Evolutionary conservation across 225 moss, liverwort and hornwort genomes (phyloP), one percentile per base, ranked within the genome.

Genomic region (Physcomitrellopsis africana): DNA sequence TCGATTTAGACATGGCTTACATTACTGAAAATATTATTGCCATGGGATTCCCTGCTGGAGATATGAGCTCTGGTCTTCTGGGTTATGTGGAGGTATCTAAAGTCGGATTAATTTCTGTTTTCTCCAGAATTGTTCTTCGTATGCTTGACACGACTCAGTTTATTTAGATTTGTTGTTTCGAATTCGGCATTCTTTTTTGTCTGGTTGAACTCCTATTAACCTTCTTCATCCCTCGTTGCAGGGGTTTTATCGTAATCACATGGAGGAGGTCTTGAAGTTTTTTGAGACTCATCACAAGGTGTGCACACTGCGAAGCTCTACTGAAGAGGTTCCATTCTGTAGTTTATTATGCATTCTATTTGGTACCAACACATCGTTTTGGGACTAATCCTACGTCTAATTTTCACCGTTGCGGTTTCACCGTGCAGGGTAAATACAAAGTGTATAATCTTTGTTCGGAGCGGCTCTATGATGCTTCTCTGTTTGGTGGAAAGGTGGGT

Each of bases 391-490:
- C 74, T 11, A 24, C 63, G 12, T 55, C 37, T 7, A 24, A 1
- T 17, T 72, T 17, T n/a, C 23, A 18, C 37, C 51, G 18, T 46
- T 14, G 16, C 80, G 67, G 70, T 53, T 14, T 49, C 19, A 26
- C 15, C 27, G 47, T 82, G 74, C 87, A 97, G 97, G 94, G 90
- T 76, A 97, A 94, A 89, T 97, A 97, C 67, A 97, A 97, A 73
- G 97, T 97, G 63, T 97, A 97, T 76, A 97, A 97, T 77, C 93
- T 97, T 15, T 97, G 97, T 89, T 97, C 97, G 41, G 97, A 97
- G 90, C 90, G 97, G 26, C 85, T 97, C 17, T 97, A 97, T 71
- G 97, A 97, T 76, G 97, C 97, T 71, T 91, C 97, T 18, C 82
- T 97, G 42, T 97, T 97, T 45, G 94, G 94, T 79, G 97, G 97